A percentile compares a stretch with the other conserved stretches of the same genome.
Conservation (phyloP, 1,284 basidiomycete genomes). For the Ceratobasidium sp. region DNA sequence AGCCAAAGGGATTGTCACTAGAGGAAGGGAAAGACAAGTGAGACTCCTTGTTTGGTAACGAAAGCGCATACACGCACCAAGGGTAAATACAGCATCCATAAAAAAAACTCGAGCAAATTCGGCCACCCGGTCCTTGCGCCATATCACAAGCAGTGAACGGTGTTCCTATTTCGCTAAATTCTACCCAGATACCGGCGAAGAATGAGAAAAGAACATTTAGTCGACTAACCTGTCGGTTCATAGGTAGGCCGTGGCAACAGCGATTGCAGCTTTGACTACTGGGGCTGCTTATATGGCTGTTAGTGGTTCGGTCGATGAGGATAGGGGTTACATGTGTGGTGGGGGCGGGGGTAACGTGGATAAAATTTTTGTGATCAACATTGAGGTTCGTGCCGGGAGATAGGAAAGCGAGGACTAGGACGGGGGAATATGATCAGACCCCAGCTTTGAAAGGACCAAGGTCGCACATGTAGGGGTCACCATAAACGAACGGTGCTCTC, state of each 20-base stretch:
- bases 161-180: conserved; percentile 47
- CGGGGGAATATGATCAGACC: background rate
- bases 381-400: conserved; percentile 16
- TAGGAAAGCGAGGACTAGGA: conserved; percentile 15
- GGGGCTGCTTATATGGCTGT: conserved; percentile 15
- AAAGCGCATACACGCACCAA: conserved; percentile 45
- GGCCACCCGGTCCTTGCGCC: conserved; percentile 50
- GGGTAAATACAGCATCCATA: conserved; percentile 49
- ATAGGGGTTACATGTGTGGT: background rate
- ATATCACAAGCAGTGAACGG: conserved; percentile 48
- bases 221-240: conserved; percentile 18
- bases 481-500: background rate
- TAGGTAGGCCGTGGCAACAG: conserved; percentile 21
- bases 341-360: background rate
- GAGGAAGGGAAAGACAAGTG: background rate
- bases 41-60: background rate
- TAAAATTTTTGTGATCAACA: background rate
- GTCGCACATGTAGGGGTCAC: background rate
- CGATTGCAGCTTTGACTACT: conserved; percentile 13
- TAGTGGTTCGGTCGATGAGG: conserved; percentile 10
- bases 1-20: too few species aligned
- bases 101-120: conserved; percentile 49
- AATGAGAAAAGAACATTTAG: conserved; percentile 43
- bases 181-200: conserved; percentile 48
- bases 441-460: background rate